phyloP scores from a whole-genome alignment of 2,329 filamentous ascomycete genomes.

The Drechslera avenae region DNA sequence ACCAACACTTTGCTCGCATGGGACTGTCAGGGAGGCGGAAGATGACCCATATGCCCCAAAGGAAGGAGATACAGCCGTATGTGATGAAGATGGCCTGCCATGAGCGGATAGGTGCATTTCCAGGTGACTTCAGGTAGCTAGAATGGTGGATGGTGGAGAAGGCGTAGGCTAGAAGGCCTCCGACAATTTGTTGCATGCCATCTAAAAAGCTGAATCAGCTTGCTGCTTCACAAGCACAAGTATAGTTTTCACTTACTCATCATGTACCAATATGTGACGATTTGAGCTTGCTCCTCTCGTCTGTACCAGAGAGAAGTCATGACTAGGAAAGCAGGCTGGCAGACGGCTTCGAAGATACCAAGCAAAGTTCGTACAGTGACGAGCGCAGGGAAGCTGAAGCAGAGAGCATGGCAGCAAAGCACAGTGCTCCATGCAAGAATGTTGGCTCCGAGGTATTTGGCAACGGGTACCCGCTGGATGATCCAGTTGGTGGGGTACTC shows the following conservation, averaged over 20 bases:
- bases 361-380: slow-evolving; percentile 67
- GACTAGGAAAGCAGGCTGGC: slow-evolving; percentile 70
- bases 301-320: slow-evolving; percentile 74
- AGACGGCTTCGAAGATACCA: slow-evolving; percentile 73
- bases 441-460: slow-evolving; percentile 68
- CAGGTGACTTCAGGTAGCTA: slow-evolving; percentile 16
- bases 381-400: slow-evolving; percentile 64
- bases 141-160: slow-evolving; percentile 39
- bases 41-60: slow-evolving; percentile 66
- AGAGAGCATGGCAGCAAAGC: slow-evolving; percentile 66
- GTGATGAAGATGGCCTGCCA: slow-evolving; percentile 73
- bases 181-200: slow-evolving; percentile 72
- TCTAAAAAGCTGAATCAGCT: slow-evolving; percentile 39
- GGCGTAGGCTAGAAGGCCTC: slow-evolving; percentile 67
- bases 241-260: slow-evolving; percentile 57
- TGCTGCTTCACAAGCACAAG: neutral
- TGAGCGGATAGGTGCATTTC: slow-evolving; percentile 59
- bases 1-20: slow-evolving; percentile 73
- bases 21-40: slow-evolving; percentile 61
- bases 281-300: slow-evolving; percentile 68
- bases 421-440: slow-evolving; percentile 68
- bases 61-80: slow-evolving; percentile 66
- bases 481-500: slow-evolving; percentile 74
- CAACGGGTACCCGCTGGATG: slow-evolving; percentile 68
- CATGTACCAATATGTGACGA: slow-evolving; percentile 74